phyloP scores from a whole-genome alignment of 352 stramenopile species.

The Peronosclerospora sorghi region DNA sequence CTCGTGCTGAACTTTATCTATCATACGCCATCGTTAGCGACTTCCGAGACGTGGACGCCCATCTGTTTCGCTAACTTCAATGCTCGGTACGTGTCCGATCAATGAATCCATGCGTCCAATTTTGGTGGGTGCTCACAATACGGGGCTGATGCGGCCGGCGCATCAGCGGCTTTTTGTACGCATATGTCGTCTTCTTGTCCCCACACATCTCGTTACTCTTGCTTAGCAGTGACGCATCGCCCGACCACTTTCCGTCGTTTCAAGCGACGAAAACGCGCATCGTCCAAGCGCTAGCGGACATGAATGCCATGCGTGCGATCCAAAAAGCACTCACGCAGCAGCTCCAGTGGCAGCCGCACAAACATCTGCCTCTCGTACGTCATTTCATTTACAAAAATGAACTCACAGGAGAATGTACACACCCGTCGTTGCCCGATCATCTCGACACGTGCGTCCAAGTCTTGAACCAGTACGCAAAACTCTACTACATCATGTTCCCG shows the following conservation, averaged over 20 bases:
- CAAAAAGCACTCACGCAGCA: constrained; percentile 19
- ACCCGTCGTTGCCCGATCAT: constrained; percentile 23
- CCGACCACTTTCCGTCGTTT: constrained; percentile 58
- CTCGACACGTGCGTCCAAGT: constrained; percentile 22
- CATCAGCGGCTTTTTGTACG: constrained; percentile 65
- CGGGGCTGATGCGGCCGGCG: no score
- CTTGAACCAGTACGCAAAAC: constrained; percentile 41
- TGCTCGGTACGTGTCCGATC: constrained; percentile 23
- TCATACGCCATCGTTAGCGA: constrained; percentile 44
- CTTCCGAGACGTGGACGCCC: constrained; percentile 62
- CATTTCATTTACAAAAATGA: constrained; percentile 72
- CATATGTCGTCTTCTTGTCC: constrained; percentile 59
- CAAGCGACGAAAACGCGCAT: constrained; percentile 49
- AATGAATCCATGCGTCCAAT: background rate
- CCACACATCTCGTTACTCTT: constrained; percentile 46
- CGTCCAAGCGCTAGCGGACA: constrained; percentile 23
- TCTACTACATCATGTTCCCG: constrained; percentile 44
- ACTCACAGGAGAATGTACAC: constrained; percentile 42
- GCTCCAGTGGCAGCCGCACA: constrained; percentile 36
- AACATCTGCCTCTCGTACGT: constrained; percentile 39
- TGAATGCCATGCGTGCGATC: constrained; percentile 33
- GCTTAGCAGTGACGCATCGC: constrained; percentile 56
- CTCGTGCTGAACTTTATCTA: constrained; percentile 68
- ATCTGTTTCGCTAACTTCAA: constrained; percentile 62
- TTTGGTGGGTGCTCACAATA: background rate